Base-by-base conservation (phyloP, 805 yeast species). In the Lipomyces yamadae region DNA sequence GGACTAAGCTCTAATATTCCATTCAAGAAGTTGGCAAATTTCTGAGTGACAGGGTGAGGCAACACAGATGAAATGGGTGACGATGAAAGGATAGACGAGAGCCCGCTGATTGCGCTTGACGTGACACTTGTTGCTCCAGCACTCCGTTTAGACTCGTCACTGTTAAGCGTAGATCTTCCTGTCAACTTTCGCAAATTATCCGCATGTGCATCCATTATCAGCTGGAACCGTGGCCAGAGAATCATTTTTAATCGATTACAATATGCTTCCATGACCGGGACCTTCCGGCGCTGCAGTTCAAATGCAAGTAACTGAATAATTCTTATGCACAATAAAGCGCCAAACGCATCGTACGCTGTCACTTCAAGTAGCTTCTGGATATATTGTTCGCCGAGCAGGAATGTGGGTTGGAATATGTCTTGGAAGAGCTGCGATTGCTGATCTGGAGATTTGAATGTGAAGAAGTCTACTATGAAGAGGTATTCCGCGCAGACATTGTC, bases 181-280 rank as follows among this genome's bases (percentile, higher is more conserved):
- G 69, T 52, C 4, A 63, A 78, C 70, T 75, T 77, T 68, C 89
- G 87, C 76, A 92, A 79, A 60, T 87, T 85, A 29, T 87, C 89
- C 72, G 97, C 88, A 72, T 94, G 91, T 42, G 85, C 78, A 75
- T 92, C 97, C 54, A 93, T 83, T 42, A 91, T 80, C 57, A 81
- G 82, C 73, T 92, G 93, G 74, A 93, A 90, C 66, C 84, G 86
- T 0, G 98, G 97, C 98, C 98, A 95, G 56, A 94, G 78, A 2
- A 84, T 76, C 61, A 91, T 84, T 68, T 88, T 77, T 69, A 89
- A 86, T 15, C 85, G 80, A 72, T 89, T 87, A 70, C 89, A 81
- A 75, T 89, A 90, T 66, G 86, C 90, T 69, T 88, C 91, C 76
- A 87, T 79, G 4, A 86, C 86, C 0, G 96, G 93, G 1, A 89